Base-by-base conservation (phyloP, 352 stramenopile species). In the Phytophthora tubulina region DNA sequence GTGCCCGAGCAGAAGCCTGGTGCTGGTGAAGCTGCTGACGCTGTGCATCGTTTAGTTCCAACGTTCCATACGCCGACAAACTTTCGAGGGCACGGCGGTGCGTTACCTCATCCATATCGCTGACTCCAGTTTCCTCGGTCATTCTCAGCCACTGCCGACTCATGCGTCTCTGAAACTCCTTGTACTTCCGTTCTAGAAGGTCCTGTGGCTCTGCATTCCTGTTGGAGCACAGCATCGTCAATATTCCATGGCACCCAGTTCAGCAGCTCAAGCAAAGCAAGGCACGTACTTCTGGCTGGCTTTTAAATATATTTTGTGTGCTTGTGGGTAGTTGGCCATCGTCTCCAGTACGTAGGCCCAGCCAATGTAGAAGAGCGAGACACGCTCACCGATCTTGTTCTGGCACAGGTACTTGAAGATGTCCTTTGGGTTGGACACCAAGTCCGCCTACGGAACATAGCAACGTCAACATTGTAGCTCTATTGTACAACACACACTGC, bases 341-440 rank as follows among this genome's bases (percentile, higher is more conserved):
- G 82, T 95, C 72, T 96, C 89, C 5, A 93, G 68, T 21, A 95
- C 86, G 70, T 90, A 91, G 15, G 89, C 88, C 89, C 89, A 96
- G 48, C 86, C 89, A 9, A 95, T 89, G 75, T 95, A 96, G 63
- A 95, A 96, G 33, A 96, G 58, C 2, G 89, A 87, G 3, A 95
- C 77, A 10, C 81, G 76, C 66, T 94, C 86, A 14, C 89, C 89
- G 38, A 96, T 95, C 58, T 93, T 94, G 78, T 94, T 94, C 59
- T 90, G 81, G 71, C 95, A 94, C 46, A 96, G 67, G 59, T 92
- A 96, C 67, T 93, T 94, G 75, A 96, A 96, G 65, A 96, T 94
- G 44, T 96, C 89, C 63, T 94, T 93, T 0, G 89, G 89, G 58
- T 96, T 95, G 2, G 85, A 91, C 38, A 95, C 87, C 60, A 94